These are phyloP conservation scores for Mycosphaerella sp. DNA, from an alignment of 2,329 filamentous ascomycete species.

Conservation along the genomic window DNA sequence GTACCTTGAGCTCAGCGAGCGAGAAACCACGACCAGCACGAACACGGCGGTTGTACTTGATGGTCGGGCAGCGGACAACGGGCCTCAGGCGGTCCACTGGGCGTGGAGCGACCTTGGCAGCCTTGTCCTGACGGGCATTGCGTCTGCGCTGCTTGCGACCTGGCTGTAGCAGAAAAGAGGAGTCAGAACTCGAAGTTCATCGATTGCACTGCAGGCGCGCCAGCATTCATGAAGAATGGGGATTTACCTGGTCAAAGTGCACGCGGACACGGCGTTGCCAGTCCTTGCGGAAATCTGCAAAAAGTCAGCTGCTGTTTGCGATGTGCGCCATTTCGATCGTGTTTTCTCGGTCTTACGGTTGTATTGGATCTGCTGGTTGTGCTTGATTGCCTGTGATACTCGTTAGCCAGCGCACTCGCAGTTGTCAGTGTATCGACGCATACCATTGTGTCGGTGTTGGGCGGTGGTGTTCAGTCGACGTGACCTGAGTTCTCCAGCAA, in stretches of 20 bases:
- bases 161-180: slow-evolving; percentile 54
- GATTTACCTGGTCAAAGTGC: slow-evolving; percentile 98
- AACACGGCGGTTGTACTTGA: slow-evolving; percentile 98
- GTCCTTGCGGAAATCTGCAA: slow-evolving; percentile 95
- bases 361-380: slow-evolving; percentile 98
- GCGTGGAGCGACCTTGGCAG: slow-evolving; percentile 87
- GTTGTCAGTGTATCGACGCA: neutral
- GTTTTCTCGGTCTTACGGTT: slow-evolving; percentile 51
- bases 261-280: slow-evolving; percentile 98
- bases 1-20: slow-evolving; percentile 95
- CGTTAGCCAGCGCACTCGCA: neutral
- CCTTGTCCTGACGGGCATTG: slow-evolving; percentile 87
- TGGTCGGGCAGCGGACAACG: slow-evolving; percentile 91
- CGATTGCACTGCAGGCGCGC: slow-evolving; percentile 43
- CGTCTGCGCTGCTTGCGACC: slow-evolving; percentile 93
- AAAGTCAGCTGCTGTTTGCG: slow-evolving; percentile 10
- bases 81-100: slow-evolving; percentile 96
- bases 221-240: slow-evolving; percentile 50
- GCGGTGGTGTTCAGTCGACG: slow-evolving; percentile 15
- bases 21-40: slow-evolving; percentile 97
- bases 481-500: slow-evolving; percentile 15
- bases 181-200: slow-evolving; percentile 32
- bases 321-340: neutral
- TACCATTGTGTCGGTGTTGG: slow-evolving; percentile 19
- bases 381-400: slow-evolving; percentile 69